These are phyloP conservation scores for Vitis hybrid DNA, from an alignment of 177 flowering plant species.

Conservation along the genomic window DNA sequence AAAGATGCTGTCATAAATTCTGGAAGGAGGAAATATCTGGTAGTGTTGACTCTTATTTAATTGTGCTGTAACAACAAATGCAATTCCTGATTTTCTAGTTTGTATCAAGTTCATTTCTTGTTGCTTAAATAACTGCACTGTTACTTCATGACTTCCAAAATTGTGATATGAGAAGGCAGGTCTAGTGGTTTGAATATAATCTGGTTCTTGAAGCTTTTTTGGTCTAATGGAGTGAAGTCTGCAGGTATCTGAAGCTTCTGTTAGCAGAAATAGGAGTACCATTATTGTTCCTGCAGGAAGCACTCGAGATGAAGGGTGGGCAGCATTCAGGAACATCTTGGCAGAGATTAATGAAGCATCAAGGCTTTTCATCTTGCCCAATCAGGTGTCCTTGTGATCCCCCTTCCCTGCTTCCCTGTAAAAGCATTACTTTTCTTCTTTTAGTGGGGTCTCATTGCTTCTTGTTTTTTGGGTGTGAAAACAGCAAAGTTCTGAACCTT, in stretches of 20 bases:
- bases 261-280: conserved; percentile 84
- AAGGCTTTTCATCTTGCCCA: conserved; percentile 59
- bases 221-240: conserved; percentile 12
- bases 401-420: background rate
- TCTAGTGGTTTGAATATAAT: background rate
- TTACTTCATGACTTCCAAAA: background rate
- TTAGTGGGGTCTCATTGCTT: conserved; percentile 6
- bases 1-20: too few relatives aligned
- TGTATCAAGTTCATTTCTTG: background rate
- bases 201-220: background rate
- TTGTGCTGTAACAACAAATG: too few relatives aligned
- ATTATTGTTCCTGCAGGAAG: conserved; percentile 90
- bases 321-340: conserved; percentile 89
- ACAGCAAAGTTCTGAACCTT: conserved; percentile 74
- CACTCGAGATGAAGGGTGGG: conserved; percentile 93
- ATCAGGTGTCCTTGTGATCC: conserved; percentile 49
- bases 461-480: conserved; percentile 13
- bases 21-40: too few relatives aligned
- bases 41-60: too few relatives aligned
- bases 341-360: conserved; percentile 92
- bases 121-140: background rate
- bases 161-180: background rate
- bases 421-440: conserved; percentile 1
- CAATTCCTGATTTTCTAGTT: too few relatives aligned
- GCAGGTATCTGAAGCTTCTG: conserved; percentile 88